Evolutionary conservation across 495 filamentous ascomycete species (phyloP).

Genomic region (Neurospora tetrasperma): DNA sequence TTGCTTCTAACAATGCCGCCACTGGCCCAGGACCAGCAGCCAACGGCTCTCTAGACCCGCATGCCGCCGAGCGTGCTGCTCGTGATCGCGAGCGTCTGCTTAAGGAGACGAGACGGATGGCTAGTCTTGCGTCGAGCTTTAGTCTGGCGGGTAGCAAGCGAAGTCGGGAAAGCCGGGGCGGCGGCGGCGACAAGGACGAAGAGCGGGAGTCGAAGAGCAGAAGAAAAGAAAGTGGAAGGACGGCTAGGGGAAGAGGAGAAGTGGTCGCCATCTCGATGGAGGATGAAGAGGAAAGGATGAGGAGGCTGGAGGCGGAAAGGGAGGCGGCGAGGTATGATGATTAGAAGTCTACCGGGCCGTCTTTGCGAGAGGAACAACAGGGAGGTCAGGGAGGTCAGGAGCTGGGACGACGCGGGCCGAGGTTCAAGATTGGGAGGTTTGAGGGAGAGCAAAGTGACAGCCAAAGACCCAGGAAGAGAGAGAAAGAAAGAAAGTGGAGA

Average conservation of each 20-base stretch:
- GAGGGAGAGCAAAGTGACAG: not conserved
- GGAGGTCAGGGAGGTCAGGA: not conserved
- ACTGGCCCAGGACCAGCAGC: conserved; percentile 24
- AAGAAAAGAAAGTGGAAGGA: conserved; percentile 20
- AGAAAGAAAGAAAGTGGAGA: not conserved
- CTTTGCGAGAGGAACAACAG: not conserved
- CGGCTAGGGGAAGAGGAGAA: conserved; percentile 36
- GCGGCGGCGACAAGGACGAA: not conserved
- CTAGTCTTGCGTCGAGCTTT: conserved; percentile 34
- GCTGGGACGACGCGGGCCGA: not conserved
- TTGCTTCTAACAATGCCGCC: conserved; percentile 22
- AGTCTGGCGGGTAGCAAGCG: conserved; percentile 28
- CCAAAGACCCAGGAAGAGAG: not conserved
- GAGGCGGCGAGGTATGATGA: conserved; percentile 34
- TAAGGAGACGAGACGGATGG: conserved; percentile 68
- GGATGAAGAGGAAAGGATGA: conserved; percentile 40
- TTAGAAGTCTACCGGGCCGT: not conserved
- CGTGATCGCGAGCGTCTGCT: conserved; percentile 65
- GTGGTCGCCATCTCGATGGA: conserved; percentile 25
- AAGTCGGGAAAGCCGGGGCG: conserved; percentile 4
- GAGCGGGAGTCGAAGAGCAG: conserved; percentile 32
- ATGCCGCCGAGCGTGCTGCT: conserved; percentile 67
- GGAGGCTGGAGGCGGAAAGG: conserved; percentile 41
- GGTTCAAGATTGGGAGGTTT: not conserved
- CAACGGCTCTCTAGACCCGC: conserved; percentile 43